A percentile compares a stretch with the other conserved stretches of the same genome.
These are phyloP conservation scores for Entamoeba moshkovskii DNA, from an alignment of 208 protist species.

Conservation along the genomic window DNA sequence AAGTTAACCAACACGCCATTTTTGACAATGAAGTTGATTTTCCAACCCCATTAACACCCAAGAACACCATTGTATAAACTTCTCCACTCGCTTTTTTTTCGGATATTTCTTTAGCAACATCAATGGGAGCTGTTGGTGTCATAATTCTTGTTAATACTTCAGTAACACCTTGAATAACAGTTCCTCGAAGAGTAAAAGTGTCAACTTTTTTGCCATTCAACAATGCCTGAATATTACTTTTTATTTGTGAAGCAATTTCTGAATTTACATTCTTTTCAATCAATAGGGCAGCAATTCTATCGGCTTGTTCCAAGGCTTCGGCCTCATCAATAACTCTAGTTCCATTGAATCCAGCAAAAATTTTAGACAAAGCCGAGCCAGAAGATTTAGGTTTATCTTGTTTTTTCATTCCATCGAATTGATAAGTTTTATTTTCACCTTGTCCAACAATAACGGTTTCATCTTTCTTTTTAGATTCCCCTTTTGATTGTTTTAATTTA, in stretches of 20 bases:
- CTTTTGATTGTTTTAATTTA: not conserved
- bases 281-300: not conserved
- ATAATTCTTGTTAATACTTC: not conserved
- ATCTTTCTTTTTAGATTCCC: not conserved
- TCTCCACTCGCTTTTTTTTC: slow-evolving; percentile 41
- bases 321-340: not conserved
- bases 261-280: slow-evolving; percentile 10
- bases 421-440: not conserved
- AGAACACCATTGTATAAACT: slow-evolving; percentile 85
- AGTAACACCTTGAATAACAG: not conserved
- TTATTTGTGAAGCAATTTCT: not conserved
- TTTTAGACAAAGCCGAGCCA: not conserved
- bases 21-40: slow-evolving; percentile 63
- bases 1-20: slow-evolving; percentile 76
- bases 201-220: not conserved
- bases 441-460: not conserved
- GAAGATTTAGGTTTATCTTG: not conserved
- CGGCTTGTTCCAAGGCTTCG: not conserved
- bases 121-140: not conserved
- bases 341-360: not conserved
- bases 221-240: not conserved
- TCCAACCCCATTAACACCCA: slow-evolving; percentile 97
- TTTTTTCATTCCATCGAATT: not conserved
- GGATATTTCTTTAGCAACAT: slow-evolving; percentile 15
- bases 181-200: not conserved